Evolutionary conservation across 768 basidiomycete genomes (phyloP).

Genomic region (Filobasidium wieringae): DNA sequence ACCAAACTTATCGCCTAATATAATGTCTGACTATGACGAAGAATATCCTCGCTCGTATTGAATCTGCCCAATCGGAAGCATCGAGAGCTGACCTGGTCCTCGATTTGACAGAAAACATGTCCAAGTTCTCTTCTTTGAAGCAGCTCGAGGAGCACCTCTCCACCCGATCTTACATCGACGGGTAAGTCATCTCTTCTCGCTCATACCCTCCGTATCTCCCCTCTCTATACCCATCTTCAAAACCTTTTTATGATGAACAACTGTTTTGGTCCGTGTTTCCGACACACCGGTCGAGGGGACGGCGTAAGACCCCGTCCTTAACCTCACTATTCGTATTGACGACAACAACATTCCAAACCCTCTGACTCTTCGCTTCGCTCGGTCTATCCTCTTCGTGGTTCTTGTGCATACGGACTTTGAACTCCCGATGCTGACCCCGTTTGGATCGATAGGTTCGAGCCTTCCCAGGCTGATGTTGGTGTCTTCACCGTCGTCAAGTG

Average conservation of each 20-base stretch:
- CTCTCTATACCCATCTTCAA: neutral
- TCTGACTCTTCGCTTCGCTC: constrained; percentile 23
- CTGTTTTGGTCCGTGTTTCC: constrained; percentile 42
- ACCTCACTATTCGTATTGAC: constrained; percentile 17
- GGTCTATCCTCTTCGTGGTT: neutral
- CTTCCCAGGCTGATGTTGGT: constrained; percentile 86
- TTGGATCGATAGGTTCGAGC: constrained; percentile 54
- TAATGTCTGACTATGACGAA: neutral
- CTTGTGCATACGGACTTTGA: neutral
- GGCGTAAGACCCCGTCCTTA: constrained; percentile 40
- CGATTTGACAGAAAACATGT: constrained; percentile 22
- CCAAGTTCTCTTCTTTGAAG: constrained; percentile 33
- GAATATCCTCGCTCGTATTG: neutral
- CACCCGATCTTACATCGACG: constrained; percentile 42
- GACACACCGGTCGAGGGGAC: constrained; percentile 22
- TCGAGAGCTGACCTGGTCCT: neutral
- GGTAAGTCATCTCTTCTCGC: constrained; percentile 24
- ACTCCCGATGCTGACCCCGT: neutral
- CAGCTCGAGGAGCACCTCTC: constrained; percentile 76
- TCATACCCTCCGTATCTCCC: neutral
- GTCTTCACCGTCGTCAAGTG: constrained; percentile 66
- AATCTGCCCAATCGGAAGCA: neutral
- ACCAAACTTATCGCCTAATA: constrained; percentile 2
- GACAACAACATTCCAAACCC: constrained; percentile 38
- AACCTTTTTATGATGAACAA: constrained; percentile 30